A percentile compares a stretch with the other conserved stretches of the same genome.
Conservation (phyloP, 345 rosid genomes). For the Brassica napus region Da-Ae NC_063447.1:34697001-34697500, state of each 20-base stretch:
- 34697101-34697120: neutral
- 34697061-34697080: constrained; percentile 9
- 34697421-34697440: neutral
- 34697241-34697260: no score
- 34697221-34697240: neutral
- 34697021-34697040: constrained; percentile 10
- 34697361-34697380: neutral
- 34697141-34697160: neutral
- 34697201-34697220: no score
- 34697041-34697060: neutral
- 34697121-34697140: neutral
- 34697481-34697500: constrained; percentile 85
- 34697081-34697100: constrained; percentile 10
- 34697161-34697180: neutral
- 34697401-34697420: neutral
- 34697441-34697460: constrained; percentile 67
- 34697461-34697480: constrained; percentile 88
- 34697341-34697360: constrained; percentile 54
- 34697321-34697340: constrained; percentile 88
- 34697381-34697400: neutral
- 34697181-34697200: no score
- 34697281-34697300: constrained; percentile 33
- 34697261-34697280: no score
- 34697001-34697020: constrained; percentile 18
- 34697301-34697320: constrained; percentile 85